Base-by-base conservation (phyloP, 2,329 filamentous ascomycete genomes). In the Basipetospora chlamydospora region DNA sequence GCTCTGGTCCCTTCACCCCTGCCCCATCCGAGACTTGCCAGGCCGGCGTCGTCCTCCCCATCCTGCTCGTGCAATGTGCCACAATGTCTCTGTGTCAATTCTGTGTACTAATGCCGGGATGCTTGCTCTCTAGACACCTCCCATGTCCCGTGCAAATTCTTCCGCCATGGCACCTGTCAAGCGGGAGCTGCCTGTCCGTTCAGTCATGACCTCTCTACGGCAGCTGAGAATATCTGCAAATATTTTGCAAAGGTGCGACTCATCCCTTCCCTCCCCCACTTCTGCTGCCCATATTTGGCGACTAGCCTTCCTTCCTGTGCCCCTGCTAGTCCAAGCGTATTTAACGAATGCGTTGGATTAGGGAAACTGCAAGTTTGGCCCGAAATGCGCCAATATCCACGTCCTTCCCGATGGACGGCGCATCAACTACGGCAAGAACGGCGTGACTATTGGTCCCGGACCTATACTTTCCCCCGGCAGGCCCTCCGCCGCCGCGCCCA, bases 121-220 rank as follows among this genome's bases (percentile, higher is more conserved):
- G 40, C 44, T 43, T 39, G 40, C 44, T 43, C 41, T 25, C 37
- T 44, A 95, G 88, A 94, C 59, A 94, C 90, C 13, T 81, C 87
- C 43, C 90, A 96, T 64, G 90, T 98, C 30, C 90, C 90, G 26
- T 98, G 90, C 80, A 96, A 96, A 69, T 98, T 98, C 80, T 98
- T 90, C 61, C 79, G 86, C 37, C 85, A 94, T 64, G 87, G 88
- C 56, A 78, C 85, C 50, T 98, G 90, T 59, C 88, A 96, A 69
- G 90, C 90, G 40, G 90, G 90, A 48, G 83, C 82, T 56, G 85
- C 87, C 46, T 98, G 90, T 63, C 90, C 90, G 28, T 98, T 96
- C 61, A 84, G 86, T 49, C 90, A 98, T 62, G 88, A 92, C 44
- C 77, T 90, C 44, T 83, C 90, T 54, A 72, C 77, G 21, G 75